Percentiles rank a stretch among this genome's conserved stretches.
Conservation (phyloP, 129 eudicot species). For the Pseudognaphalium luteoalbum region DNA sequence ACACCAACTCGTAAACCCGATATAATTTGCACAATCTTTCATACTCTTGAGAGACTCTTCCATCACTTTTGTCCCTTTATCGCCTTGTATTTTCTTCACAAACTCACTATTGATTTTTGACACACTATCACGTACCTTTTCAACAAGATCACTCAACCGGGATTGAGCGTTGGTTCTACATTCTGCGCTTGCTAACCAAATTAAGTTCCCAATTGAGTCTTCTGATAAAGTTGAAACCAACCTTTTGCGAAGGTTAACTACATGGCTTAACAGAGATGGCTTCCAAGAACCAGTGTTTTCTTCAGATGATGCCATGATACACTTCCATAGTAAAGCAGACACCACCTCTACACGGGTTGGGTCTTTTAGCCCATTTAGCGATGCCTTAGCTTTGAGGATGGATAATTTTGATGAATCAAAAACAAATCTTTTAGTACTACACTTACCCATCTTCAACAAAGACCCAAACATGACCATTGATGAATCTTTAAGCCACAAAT, state of each 20-base stretch:
- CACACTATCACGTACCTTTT: slow-evolving; percentile 41
- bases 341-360: slow-evolving; percentile 55
- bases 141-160: slow-evolving; percentile 34
- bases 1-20: slow-evolving; percentile 67
- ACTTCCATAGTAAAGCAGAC: slow-evolving; percentile 52
- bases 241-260: slow-evolving; percentile 56
- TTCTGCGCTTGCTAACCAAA: slow-evolving; percentile 56
- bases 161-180: slow-evolving; percentile 4
- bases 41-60: slow-evolving; percentile 37
- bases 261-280: slow-evolving; percentile 51
- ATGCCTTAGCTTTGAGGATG: slow-evolving; percentile 30
- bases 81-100: slow-evolving; percentile 47
- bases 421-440: slow-evolving; percentile 54
- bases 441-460: slow-evolving; percentile 55
- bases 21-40: slow-evolving; percentile 38
- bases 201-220: slow-evolving; percentile 55
- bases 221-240: slow-evolving; percentile 38
- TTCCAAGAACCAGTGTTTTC: slow-evolving; percentile 26
- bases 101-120: slow-evolving; percentile 44
- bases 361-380: neutral
- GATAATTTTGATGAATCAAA: slow-evolving; percentile 44
- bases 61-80: slow-evolving; percentile 44
- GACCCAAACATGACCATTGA: slow-evolving; percentile 62
- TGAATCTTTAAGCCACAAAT: slow-evolving; percentile 51
- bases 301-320: slow-evolving; percentile 36